Percentiles rank a stretch among this genome's conserved stretches.
phyloP scores from a whole-genome alignment of 192 early-diverging fungal genomes.

The Umbelopsis isabellina region DNA sequence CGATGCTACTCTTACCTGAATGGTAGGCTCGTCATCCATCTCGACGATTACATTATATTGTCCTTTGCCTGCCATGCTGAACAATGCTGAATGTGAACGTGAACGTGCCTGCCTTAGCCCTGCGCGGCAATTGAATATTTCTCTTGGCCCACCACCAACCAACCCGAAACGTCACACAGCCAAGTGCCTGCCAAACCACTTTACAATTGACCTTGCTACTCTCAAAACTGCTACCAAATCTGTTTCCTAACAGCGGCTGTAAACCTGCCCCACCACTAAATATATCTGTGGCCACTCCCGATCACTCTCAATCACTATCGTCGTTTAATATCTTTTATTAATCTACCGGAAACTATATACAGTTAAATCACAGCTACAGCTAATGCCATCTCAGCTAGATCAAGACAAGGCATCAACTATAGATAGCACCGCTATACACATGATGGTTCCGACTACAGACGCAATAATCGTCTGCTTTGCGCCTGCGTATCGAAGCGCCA shows the following conservation, averaged over 20 bases:
- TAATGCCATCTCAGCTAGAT: neutral
- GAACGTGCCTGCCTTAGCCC: neutral
- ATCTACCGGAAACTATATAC: constrained; percentile 8
- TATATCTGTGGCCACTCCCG: no score
- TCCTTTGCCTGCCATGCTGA: constrained; percentile 40
- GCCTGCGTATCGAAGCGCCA: constrained; percentile 23
- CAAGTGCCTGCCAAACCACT: neutral
- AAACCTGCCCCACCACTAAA: no score
- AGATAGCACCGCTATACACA: constrained; percentile 14
- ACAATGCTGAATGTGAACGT: neutral
- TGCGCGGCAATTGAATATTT: neutral
- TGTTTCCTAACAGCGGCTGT: no score
- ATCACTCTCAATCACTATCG: no score
- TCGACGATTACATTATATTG: constrained; percentile 53
- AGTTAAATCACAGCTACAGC: neutral
- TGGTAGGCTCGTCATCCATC: constrained; percentile 44
- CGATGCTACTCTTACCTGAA: constrained; percentile 23
- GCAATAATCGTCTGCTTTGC: constrained; percentile 6
- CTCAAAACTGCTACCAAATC: no score
- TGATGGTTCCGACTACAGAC: neutral
- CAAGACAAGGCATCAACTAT: constrained; percentile 20
- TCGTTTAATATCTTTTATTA: neutral
- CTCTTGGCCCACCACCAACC: constrained; percentile 2
- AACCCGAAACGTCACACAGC: neutral
- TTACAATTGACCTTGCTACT: no score